Evolutionary conservation across 495 filamentous ascomycete species (phyloP).

Genomic region (Tricharina praecox): DNA sequence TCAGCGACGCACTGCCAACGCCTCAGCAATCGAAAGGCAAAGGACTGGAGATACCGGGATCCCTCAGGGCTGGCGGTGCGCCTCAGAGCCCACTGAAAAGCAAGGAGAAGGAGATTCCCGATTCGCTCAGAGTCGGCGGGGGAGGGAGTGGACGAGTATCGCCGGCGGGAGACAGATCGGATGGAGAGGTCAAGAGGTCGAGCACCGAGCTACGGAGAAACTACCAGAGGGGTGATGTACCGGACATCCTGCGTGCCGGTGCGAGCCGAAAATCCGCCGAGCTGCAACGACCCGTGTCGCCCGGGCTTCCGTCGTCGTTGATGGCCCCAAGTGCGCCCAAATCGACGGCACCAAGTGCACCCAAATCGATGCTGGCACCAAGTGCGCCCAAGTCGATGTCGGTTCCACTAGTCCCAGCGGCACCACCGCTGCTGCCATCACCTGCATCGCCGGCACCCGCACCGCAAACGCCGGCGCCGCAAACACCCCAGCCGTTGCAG

Average conservation of each 20-base stretch:
- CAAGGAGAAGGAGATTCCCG: slow-evolving; percentile 11
- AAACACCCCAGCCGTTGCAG: no score
- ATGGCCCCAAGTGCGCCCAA: no score
- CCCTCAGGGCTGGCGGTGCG: no score
- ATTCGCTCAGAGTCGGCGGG: slow-evolving; percentile 12
- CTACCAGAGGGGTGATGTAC: slow-evolving; percentile 8
- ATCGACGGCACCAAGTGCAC: no score
- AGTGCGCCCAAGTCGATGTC: no score
- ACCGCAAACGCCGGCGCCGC: background rate
- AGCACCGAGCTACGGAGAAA: slow-evolving; percentile 10
- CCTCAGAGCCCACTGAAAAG: slow-evolving; percentile 2
- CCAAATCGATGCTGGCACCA: no score
- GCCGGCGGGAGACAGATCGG: background rate
- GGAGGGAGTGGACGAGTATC: background rate
- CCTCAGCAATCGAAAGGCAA: no score
- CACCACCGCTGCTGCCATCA: no score
- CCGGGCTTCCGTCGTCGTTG: no score
- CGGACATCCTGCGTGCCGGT: slow-evolving; percentile 11
- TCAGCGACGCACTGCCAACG: slow-evolving; percentile 2
- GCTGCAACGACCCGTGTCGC: slow-evolving; percentile 2
- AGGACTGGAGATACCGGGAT: no score
- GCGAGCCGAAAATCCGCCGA: slow-evolving; percentile 2
- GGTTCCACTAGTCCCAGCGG: no score
- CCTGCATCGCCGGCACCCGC: background rate
- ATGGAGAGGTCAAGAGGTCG: background rate